Base-by-base conservation (phyloP, 2,329 filamentous ascomycete genomes). In the Lasiodiplodia theobromae region DNA sequence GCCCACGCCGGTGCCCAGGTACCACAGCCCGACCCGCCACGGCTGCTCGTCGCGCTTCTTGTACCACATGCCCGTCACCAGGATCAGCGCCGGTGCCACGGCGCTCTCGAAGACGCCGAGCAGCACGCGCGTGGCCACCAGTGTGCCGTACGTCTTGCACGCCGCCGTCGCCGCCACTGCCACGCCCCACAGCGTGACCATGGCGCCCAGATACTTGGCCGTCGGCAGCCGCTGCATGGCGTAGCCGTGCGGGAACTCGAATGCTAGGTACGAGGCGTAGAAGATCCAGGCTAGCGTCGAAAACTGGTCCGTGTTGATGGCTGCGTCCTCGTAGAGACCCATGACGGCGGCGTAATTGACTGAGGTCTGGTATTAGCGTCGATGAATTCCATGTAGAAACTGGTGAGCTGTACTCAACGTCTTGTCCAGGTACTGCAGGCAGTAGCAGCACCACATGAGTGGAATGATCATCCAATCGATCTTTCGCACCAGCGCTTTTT, bases 21-120 rank as follows among this genome's bases (percentile, higher is more conserved):
- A 91, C 89, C 89, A 92, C n/a, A 85, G 84, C 0, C 88, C 88
- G 3, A 90, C 84, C 0, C 89, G 83, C 31, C 89, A 76, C 0
- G 89, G 88, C 75, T 91, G 89, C 72, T 92, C 88, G 4, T 74
- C 72, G 12, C 44, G 44, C 69, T 82, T 81, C 69, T 83, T 85
- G 69, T 86, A 86, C 84, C 84, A 87, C 80, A 86, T 86, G 4
- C 81, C 81, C 0, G 86, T 87, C 67, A 88, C 83, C 16, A 87
- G 79, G 51, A 87, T 85, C 65, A 88, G 81, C 23, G 83, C 82
- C 0, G 86, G 86, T 0, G 85, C 83, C 11, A 88, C 83, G 8
- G 83, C 84, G 14, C 83, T 80, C 73, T 88, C 87, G 68, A 87
- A 86, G 53, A 81, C 81, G 16, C 86, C 86, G 0, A 88, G 78